Conservation (phyloP, 805 yeast species). For the Lachancea nothofagi region DNA sequence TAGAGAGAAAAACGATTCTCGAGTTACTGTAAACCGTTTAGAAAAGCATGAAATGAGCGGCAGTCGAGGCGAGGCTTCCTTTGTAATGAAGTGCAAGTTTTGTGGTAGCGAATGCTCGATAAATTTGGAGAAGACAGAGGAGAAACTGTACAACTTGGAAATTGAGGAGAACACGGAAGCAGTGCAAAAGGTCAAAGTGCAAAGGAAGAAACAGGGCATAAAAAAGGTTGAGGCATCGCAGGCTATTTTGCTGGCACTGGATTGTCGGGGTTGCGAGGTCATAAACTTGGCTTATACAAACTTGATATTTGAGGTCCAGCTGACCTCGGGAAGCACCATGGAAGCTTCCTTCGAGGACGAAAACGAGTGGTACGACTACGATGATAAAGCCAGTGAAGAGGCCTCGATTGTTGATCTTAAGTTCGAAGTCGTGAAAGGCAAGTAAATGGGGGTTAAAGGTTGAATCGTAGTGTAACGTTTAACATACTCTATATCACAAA, state of each 20-base stretch:
- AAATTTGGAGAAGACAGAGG: constrained; percentile 21
- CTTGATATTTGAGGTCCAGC: constrained; percentile 20
- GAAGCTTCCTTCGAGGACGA: constrained; percentile 48
- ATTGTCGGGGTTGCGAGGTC: constrained; percentile 80
- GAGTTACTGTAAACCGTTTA: constrained; percentile 58
- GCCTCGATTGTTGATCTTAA: constrained; percentile 71
- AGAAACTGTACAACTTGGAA: constrained; percentile 22
- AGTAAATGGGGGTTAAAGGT: constrained; percentile 14
- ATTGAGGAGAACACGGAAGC: constrained; percentile 13
- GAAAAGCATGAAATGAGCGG: constrained; percentile 63
- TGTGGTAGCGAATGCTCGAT: constrained; percentile 41
- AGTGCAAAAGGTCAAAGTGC: constrained; percentile 15
- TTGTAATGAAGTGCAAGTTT: constrained; percentile 66
- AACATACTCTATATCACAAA: constrained; percentile 1
- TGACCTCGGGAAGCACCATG: constrained; percentile 23
- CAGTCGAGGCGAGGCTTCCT: constrained; percentile 77
- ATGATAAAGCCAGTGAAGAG: constrained; percentile 74
- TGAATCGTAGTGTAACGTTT: not conserved
- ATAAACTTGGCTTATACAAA: constrained; percentile 56
- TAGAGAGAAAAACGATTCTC: constrained; percentile 69
- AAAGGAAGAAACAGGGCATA: constrained; percentile 28
- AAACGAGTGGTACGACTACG: constrained; percentile 95
- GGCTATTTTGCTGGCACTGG: constrained; percentile 58
- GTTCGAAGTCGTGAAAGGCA: constrained; percentile 51
- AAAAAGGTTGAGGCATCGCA: constrained; percentile 15